These are phyloP conservation scores for Drechslerella coelobrocha DNA, from an alignment of 2,329 filamentous ascomycete genomes.

Conservation along the genomic window DNA sequence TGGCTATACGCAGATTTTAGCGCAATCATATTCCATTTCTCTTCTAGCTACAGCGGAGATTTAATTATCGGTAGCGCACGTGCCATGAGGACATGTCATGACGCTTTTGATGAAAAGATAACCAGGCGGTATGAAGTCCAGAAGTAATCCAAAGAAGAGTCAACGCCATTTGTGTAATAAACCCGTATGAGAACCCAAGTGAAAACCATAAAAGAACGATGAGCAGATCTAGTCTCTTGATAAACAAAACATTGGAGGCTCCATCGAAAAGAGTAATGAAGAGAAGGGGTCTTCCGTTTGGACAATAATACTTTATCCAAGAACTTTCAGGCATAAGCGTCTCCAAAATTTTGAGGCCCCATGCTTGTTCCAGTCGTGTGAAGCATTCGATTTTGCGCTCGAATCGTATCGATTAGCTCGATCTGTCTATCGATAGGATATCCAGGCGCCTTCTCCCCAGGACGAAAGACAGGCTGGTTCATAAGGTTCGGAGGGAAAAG, in stretches of 20 bases:
- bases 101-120: not conserved
- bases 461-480: constrained; percentile 8
- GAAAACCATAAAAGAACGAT: not conserved
- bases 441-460: constrained; percentile 19
- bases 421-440: constrained; percentile 41
- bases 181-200: not conserved
- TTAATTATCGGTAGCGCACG: not conserved
- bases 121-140: no score
- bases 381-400: not conserved
- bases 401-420: constrained; percentile 29
- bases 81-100: not conserved
- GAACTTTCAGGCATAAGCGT: no score
- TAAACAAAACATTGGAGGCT: no score
- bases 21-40: not conserved
- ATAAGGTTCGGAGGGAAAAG: not conserved
- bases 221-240: not conserved
- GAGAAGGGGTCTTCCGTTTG: no score
- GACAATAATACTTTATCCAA: no score
- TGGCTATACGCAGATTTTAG: no score
- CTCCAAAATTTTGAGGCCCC: no score
- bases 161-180: not conserved
- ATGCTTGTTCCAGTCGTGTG: not conserved
- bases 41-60: not conserved
- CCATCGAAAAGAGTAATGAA: no score
- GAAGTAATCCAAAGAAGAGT: not conserved